Evolutionary conservation across 495 filamentous ascomycete species (phyloP).

Genomic region (Tetracladium marchalianum): DNA sequence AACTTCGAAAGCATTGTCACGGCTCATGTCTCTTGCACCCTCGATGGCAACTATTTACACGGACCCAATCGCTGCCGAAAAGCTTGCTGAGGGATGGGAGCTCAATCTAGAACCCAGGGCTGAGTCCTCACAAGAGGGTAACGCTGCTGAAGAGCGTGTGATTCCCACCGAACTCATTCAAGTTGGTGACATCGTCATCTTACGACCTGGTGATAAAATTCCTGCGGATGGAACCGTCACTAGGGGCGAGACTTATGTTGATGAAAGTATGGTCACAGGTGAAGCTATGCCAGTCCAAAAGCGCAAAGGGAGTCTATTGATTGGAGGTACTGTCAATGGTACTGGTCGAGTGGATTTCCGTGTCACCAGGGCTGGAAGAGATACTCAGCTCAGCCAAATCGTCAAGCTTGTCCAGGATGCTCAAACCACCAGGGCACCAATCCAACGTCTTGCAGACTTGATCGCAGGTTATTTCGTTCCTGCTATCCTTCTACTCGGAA

Average conservation of each 20-base stretch:
- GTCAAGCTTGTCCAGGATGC: conserved; percentile 95
- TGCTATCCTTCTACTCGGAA: conserved; percentile 70
- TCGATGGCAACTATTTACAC: conserved; percentile 97
- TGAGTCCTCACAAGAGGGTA: conserved; percentile 31
- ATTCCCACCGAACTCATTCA: conserved; percentile 95
- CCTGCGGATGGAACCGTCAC: conserved; percentile 87
- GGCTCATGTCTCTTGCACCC: conserved; percentile 89
- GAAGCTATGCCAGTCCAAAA: conserved; percentile 93
- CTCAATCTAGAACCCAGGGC: conserved; percentile 27
- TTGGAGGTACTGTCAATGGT: conserved; percentile 96
- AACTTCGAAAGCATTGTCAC: conserved; percentile 89
- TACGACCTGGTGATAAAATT: conserved; percentile 93
- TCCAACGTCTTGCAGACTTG: conserved; percentile 85
- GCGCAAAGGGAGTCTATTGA: conserved; percentile 63
- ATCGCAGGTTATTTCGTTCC: conserved; percentile 95
- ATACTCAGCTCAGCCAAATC: conserved; percentile 96
- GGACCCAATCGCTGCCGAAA: conserved; percentile 91
- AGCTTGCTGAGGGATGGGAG: conserved; percentile 74
- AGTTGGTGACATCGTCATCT: conserved; percentile 84
- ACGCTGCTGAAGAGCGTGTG: conserved; percentile 63
- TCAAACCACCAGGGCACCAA: conserved; percentile 88
- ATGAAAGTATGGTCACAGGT: conserved; percentile 98
- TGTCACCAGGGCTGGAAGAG: conserved; percentile 84
- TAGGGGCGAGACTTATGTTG: conserved; percentile 82
- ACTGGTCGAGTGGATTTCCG: conserved; percentile 85